A percentile compares a stretch with the other conserved stretches of the same genome.
Evolutionary conservation across 768 basidiomycete genomes (phyloP).

Genomic region (Phanerochaete carnosa): DNA sequence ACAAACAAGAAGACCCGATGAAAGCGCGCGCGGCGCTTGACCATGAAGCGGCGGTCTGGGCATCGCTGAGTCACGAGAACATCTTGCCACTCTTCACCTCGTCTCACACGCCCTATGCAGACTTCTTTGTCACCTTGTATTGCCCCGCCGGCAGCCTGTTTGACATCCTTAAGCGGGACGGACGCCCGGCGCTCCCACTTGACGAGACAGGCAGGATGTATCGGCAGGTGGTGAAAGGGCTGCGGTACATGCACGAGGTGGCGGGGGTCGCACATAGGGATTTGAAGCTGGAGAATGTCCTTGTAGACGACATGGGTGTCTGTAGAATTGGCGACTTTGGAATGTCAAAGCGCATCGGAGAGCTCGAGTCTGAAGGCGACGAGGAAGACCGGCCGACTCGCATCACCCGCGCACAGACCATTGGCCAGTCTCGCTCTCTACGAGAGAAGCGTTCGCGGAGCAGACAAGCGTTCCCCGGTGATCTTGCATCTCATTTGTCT

Average conservation of each 20-base stretch:
- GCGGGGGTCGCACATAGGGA: slow-evolving; percentile 86
- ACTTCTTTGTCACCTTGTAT: slow-evolving; percentile 79
- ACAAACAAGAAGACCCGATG: slow-evolving; percentile 47
- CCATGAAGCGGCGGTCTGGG: slow-evolving; percentile 73
- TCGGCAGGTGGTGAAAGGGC: slow-evolving; percentile 77
- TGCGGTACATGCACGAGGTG: slow-evolving; percentile 79
- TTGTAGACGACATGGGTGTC: slow-evolving; percentile 85
- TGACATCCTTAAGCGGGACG: slow-evolving; percentile 75
- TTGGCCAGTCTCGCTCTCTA: neutral
- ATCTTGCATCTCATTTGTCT: slow-evolving; percentile 29
- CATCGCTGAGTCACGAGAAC: slow-evolving; percentile 77
- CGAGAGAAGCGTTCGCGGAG: slow-evolving; percentile 20
- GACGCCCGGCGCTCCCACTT: slow-evolving; percentile 61
- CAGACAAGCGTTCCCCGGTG: slow-evolving; percentile 9
- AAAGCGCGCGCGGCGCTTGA: slow-evolving; percentile 54
- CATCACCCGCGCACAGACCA: neutral
- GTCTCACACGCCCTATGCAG: slow-evolving; percentile 56
- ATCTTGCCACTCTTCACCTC: slow-evolving; percentile 78
- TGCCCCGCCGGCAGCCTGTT: slow-evolving; percentile 86
- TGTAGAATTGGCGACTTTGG: slow-evolving; percentile 88
- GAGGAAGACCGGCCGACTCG: slow-evolving; percentile 19
- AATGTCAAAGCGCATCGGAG: slow-evolving; percentile 65
- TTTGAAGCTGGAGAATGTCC: slow-evolving; percentile 95
- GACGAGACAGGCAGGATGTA: slow-evolving; percentile 86
- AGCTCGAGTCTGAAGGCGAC: slow-evolving; percentile 34